Evolutionary conservation across 2,329 filamentous ascomycete genomes (phyloP).

Genomic region (Seiridium unicorne): DNA sequence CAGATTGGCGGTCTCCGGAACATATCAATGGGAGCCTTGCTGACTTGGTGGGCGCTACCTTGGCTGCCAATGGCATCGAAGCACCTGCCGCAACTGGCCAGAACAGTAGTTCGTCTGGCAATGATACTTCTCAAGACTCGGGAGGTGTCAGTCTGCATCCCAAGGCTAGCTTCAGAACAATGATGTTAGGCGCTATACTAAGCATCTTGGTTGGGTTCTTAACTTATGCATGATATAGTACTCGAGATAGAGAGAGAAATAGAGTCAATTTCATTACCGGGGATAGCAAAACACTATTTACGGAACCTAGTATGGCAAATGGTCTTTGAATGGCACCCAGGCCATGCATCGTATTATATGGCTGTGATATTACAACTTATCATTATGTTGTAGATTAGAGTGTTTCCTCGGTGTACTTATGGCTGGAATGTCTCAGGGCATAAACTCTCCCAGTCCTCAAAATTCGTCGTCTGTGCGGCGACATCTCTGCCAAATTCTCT

Average conservation of each 20-base stretch:
- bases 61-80: constrained; percentile 14
- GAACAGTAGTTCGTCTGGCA: background rate
- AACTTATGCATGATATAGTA: background rate
- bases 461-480: background rate
- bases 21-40: constrained; percentile 37
- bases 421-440: constrained; percentile 5
- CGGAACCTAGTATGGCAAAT: too few relatives aligned
- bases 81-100: background rate
- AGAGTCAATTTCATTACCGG: background rate
- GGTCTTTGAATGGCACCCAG: too few relatives aligned
- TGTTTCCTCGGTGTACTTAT: background rate
- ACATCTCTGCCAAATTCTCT: constrained; percentile 7
- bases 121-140: background rate
- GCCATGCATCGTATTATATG: too few relatives aligned
- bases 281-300: too few relatives aligned
- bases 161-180: background rate
- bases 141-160: background rate
- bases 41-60: constrained; percentile 31
- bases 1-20: constrained; percentile 40
- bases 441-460: background rate
- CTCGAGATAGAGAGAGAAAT: background rate
- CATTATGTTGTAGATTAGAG: too few relatives aligned
- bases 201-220: background rate
- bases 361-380: too few relatives aligned
- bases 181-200: too few relatives aligned